Percentiles rank a stretch among this genome's conserved stretches.
Evolutionary conservation across 768 basidiomycete species (phyloP).

Genomic region (Goffeauzyma gilvescens): DNA sequence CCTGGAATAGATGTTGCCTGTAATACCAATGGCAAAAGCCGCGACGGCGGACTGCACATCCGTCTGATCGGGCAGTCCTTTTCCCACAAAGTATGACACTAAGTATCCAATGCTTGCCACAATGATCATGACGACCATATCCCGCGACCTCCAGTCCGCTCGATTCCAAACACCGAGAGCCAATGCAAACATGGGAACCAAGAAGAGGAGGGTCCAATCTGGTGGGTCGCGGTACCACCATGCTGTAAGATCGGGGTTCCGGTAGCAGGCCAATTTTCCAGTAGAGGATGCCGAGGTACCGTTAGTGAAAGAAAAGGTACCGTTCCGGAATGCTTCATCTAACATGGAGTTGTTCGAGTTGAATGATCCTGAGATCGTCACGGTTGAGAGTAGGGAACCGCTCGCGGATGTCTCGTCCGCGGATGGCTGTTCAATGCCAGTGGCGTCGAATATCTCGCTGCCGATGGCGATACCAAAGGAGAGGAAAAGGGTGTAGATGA

Average conservation of each 20-base stretch:
- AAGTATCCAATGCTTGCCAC: conserved; percentile 18
- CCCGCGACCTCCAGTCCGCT: conserved; percentile 19
- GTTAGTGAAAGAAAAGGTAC: conserved; percentile 30
- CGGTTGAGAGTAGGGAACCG: background rate
- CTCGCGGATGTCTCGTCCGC: conserved; percentile 3
- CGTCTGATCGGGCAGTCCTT: conserved; percentile 12
- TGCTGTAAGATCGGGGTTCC: conserved; percentile 12
- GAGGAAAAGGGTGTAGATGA: conserved; percentile 29
- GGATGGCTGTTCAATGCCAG: conserved; percentile 14
- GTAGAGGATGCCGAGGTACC: conserved; percentile 11
- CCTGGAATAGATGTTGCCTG: conserved; percentile 22
- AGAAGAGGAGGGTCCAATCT: conserved; percentile 19
- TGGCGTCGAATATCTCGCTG: conserved; percentile 25
- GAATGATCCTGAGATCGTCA: conserved; percentile 16
- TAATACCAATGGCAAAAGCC: conserved; percentile 22
- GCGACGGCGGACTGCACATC: conserved; percentile 20
- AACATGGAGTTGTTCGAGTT: conserved; percentile 17
- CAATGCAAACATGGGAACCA: conserved; percentile 23
- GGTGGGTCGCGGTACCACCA: conserved; percentile 22
- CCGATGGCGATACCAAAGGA: conserved; percentile 29
- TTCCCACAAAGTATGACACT: conserved; percentile 15
- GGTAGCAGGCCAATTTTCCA: conserved; percentile 16
- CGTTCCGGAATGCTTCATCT: conserved; percentile 19
- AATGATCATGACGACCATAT: conserved; percentile 19
- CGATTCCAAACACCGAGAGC: conserved; percentile 21